phyloP scores from a whole-genome alignment of 2,329 filamentous ascomycete genomes.

The Ambrosiella cleistominuta region DNA sequence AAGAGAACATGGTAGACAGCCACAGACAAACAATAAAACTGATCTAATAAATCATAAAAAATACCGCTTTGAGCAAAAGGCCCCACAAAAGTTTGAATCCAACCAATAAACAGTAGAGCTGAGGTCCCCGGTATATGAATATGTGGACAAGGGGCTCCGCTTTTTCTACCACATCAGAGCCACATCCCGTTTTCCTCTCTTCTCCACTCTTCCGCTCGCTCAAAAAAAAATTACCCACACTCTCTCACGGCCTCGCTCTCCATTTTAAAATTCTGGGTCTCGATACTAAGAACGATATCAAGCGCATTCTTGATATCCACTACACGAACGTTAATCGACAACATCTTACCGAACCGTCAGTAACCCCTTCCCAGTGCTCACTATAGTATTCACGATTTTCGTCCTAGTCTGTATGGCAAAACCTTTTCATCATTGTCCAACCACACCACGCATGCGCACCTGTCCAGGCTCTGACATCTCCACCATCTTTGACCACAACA shows the following conservation, averaged over 20 bases:
- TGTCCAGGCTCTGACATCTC: neutral
- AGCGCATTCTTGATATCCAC: too few species aligned
- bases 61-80: neutral
- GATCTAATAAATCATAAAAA: neutral
- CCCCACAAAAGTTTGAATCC: neutral
- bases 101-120: neutral
- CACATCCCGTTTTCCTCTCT: conserved; percentile 10
- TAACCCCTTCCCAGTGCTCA: too few species aligned
- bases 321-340: too few species aligned
- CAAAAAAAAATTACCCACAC: conserved; percentile 8
- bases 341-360: too few species aligned
- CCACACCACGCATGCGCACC: neutral
- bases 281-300: too few species aligned
- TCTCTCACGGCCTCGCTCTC: neutral
- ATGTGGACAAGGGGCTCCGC: neutral
- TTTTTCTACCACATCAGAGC: conserved; percentile 7
- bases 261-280: neutral
- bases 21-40: neutral
- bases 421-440: neutral
- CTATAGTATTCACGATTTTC: neutral
- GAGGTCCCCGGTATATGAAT: conserved; percentile 1
- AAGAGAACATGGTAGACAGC: neutral
- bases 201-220: conserved; percentile 11
- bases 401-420: neutral
- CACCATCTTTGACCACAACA: neutral